These are phyloP conservation scores for Panaeolus papilionaceus DNA, from an alignment of 768 basidiomycete genomes.

Conservation along the genomic window DNA sequence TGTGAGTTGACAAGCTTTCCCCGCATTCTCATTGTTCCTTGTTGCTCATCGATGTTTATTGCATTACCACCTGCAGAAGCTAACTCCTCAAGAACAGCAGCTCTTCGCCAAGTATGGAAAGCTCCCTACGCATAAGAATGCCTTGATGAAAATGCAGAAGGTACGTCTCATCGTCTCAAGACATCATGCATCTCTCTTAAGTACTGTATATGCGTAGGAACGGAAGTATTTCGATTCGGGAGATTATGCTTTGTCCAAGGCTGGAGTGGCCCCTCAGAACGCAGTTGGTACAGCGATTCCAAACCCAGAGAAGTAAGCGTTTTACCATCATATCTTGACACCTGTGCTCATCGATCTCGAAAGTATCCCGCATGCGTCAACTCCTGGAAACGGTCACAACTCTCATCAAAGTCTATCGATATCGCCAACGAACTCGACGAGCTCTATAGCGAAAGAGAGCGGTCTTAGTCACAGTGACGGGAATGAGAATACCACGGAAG, in stretches of 20 bases:
- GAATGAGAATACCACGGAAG: conserved; percentile 37
- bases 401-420: conserved; percentile 66
- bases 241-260: conserved; percentile 97
- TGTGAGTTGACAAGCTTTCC: conserved; percentile 52
- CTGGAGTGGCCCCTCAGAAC: conserved; percentile 87
- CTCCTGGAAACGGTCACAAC: conserved; percentile 55
- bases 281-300: conserved; percentile 96
- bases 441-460: conserved; percentile 71
- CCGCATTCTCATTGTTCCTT: conserved; percentile 14
- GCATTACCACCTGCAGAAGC: conserved; percentile 54
- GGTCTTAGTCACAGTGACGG: conserved; percentile 48
- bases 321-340: conserved; percentile 21
- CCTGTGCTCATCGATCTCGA: conserved; percentile 24
- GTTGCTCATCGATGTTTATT: conserved; percentile 24
- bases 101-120: conserved; percentile 96
- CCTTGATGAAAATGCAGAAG: conserved; percentile 95
- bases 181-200: conserved; percentile 22
- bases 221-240: conserved; percentile 99
- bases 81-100: conserved; percentile 91
- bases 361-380: conserved; percentile 92
- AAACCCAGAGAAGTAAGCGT: conserved; percentile 91
- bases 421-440: conserved; percentile 76
- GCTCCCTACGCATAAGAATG: conserved; percentile 91
- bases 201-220: conserved; percentile 61
- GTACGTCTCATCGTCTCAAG: conserved; percentile 45